Evolutionary conservation across 805 yeast genomes (phyloP), one percentile per base, ranked within the genome.

Genomic region (Candida alai): DNA sequence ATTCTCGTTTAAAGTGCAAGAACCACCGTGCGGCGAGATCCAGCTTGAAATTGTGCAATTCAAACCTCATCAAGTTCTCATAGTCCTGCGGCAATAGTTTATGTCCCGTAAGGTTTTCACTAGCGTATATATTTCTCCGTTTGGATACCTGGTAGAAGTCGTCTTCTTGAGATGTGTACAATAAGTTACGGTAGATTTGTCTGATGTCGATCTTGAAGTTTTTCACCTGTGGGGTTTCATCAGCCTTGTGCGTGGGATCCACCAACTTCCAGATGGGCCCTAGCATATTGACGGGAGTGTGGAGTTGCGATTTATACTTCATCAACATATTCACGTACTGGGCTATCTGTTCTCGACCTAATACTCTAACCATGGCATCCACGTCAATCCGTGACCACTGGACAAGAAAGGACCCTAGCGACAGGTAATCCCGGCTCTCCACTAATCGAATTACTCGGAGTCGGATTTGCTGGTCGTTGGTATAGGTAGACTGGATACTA

Each of bases 11-110:
- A 38, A 65, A 55, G 30, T 53, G 45, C 31, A 48, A 53, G 37
- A 63, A 60, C 70, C 71, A 66, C 33, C 50, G 51, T 4, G 61
- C 48, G 3, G 67, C 70, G 43, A 65, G 52, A 45, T 66, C 72
- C 24, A 58, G 39, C 37, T 64, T 65, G n/a, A 39, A 41, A 45
- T 61, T 65, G 34, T 46, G 40, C 32, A 56, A 44, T 41, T 66
- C 72, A 34, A 65, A 45, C 27, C 32, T 14, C 13, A 65, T 55
- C 39, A 67, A 48, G 44, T 62, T 66, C 39, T 66, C 71, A 41
- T 52, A 64, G 45, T 67, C 72, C 3, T 37, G 35, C 2, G 47
- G 39, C 2, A 41, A 33, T 19, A 61, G 39, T 20, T 32, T 34
- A 30, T 46, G 46, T 2, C 46, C 51, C 5, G 49, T 37, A 13